Conservation (phyloP, 2,329 filamentous ascomycete species). For the Orbilia blumenaviensis region DNA sequence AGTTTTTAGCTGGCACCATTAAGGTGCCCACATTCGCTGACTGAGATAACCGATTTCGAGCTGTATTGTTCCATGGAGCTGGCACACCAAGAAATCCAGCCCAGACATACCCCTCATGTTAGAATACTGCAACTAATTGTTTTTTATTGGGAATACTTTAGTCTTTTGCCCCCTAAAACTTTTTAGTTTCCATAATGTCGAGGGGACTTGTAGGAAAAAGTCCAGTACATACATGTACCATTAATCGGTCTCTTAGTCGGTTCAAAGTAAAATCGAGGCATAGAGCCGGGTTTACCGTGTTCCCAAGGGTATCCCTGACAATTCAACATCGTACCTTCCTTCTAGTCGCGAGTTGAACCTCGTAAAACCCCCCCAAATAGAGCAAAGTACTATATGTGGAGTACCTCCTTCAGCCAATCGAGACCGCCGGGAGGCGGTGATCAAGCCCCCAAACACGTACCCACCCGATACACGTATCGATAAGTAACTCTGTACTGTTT, state of each 20-base stretch:
- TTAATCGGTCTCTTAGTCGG: background rate
- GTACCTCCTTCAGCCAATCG: slow-evolving; percentile 20
- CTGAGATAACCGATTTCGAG: background rate
- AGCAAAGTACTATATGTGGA: slow-evolving; percentile 10
- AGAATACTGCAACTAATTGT: background rate
- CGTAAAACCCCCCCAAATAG: slow-evolving; percentile 5
- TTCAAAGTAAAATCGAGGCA: slow-evolving; percentile 1
- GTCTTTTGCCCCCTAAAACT: background rate
- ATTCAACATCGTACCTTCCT: slow-evolving; percentile 1
- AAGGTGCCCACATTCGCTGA: slow-evolving; percentile 7
- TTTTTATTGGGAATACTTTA: background rate
- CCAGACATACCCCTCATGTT: no score
- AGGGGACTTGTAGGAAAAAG: background rate
- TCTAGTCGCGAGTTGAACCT: slow-evolving; percentile 27
- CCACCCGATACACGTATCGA: slow-evolving; percentile 24
- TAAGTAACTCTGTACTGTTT: slow-evolving; percentile 6
- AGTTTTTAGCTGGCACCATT: background rate
- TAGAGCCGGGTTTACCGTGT: slow-evolving; percentile 37
- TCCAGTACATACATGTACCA: no score
- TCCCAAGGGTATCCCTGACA: slow-evolving; percentile 6
- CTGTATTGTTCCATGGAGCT: background rate
- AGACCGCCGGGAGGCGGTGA: slow-evolving; percentile 10
- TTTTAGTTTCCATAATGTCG: background rate
- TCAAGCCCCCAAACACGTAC: slow-evolving; percentile 17
- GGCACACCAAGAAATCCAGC: background rate